These are phyloP conservation scores for Massariosphaeria phaeospora DNA, from an alignment of 495 filamentous ascomycete species.

Conservation along the genomic window DNA sequence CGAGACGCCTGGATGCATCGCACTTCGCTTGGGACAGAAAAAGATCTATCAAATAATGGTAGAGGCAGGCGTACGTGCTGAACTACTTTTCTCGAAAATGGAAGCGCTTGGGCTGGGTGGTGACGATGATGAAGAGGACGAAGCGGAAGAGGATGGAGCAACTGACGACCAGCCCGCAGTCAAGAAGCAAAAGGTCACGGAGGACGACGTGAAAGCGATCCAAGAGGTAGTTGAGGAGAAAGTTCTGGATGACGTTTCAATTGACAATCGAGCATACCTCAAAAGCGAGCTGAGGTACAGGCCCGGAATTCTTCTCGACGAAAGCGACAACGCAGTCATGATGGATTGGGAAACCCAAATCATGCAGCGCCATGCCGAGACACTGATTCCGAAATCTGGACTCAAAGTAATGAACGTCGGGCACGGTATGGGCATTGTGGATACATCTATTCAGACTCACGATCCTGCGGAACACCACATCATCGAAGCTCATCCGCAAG, in stretches of 20 bases:
- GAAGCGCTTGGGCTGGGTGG: slow-evolving; percentile 65
- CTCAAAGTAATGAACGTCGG: slow-evolving; percentile 77
- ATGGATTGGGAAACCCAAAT: slow-evolving; percentile 88
- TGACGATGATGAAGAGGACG: slow-evolving; percentile 52
- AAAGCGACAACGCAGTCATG: slow-evolving; percentile 79
- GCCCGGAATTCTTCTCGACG: slow-evolving; percentile 66
- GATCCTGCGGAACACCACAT: slow-evolving; percentile 53
- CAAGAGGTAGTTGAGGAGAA: slow-evolving; percentile 13
- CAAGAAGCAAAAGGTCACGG: slow-evolving; percentile 36
- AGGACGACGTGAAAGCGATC: slow-evolving; percentile 19
- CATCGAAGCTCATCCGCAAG: slow-evolving; percentile 52
- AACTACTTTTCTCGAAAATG: slow-evolving; percentile 60
- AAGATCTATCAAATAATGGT: slow-evolving; percentile 81
- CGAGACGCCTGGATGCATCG: slow-evolving; percentile 90
- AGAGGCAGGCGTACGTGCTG: slow-evolving; percentile 84
- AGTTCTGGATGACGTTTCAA: slow-evolving; percentile 15
- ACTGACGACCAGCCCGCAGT: slow-evolving; percentile 42
- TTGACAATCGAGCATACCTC: slow-evolving; percentile 61
- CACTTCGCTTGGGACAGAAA: slow-evolving; percentile 59
- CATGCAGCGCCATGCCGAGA: slow-evolving; percentile 67
- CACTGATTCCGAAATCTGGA: slow-evolving; percentile 53
- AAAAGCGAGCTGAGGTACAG: slow-evolving; percentile 63
- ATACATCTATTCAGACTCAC: slow-evolving; percentile 63
- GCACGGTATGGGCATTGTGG: slow-evolving; percentile 93
- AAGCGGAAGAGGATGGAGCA: slow-evolving; percentile 44